Evolutionary conservation across 768 basidiomycete species (phyloP).

Genomic region (Kwoniella sp.): DNA sequence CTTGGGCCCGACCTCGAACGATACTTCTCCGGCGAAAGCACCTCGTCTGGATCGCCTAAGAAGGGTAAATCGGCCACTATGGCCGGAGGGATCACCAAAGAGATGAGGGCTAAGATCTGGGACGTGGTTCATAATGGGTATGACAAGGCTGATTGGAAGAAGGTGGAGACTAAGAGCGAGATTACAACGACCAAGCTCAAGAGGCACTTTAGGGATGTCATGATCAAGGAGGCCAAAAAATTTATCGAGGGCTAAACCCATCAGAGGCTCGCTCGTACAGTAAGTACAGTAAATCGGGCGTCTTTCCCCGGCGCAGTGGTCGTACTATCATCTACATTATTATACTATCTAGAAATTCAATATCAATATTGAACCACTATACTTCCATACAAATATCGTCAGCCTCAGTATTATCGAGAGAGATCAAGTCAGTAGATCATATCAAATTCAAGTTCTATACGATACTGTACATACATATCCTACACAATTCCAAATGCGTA

Average conservation of each 20-base stretch:
- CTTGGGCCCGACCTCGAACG: slow-evolving; percentile 31
- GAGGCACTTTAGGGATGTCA: slow-evolving; percentile 43
- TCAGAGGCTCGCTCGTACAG: too few species aligned
- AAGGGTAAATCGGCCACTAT: slow-evolving; percentile 7
- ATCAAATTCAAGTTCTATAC: too few species aligned
- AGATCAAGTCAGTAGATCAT: too few species aligned
- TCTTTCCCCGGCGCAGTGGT: too few species aligned
- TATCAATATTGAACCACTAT: too few species aligned
- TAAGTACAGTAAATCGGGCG: too few species aligned
- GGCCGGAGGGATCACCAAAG: slow-evolving; percentile 16
- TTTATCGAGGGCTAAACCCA: slow-evolving; percentile 27
- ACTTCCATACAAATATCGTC: too few species aligned
- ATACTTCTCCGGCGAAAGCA: slow-evolving; percentile 4
- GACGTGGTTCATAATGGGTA: slow-evolving; percentile 24
- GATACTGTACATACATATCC: too few species aligned
- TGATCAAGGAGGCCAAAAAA: slow-evolving; percentile 40
- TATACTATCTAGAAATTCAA: too few species aligned
- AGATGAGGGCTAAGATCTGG: slow-evolving; percentile 32
- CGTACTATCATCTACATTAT: too few species aligned
- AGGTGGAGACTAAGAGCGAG: slow-evolving; percentile 10
- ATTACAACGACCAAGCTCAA: slow-evolving; percentile 34
- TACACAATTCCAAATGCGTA: too few species aligned
- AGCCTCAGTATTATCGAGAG: too few species aligned
- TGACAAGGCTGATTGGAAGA: slow-evolving; percentile 37
- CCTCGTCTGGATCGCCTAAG: slow-evolving; percentile 6